phyloP scores from a whole-genome alignment of 2,329 filamentous ascomycete genomes.

The Ceratocystis diversiconidia region DNA sequence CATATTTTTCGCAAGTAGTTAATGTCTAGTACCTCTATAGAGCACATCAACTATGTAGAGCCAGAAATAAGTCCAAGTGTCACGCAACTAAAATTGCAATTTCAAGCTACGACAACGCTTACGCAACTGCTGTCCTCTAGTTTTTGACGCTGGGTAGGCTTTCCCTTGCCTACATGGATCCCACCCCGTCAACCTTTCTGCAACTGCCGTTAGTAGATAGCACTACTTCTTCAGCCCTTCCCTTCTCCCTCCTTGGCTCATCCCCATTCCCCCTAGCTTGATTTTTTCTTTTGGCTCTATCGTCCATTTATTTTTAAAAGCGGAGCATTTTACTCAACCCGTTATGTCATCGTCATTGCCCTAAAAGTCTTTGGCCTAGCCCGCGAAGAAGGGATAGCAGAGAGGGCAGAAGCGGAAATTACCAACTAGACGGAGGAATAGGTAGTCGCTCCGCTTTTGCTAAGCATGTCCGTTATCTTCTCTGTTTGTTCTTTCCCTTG shows the following conservation, averaged over 20 bases:
- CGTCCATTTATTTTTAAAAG: not conserved
- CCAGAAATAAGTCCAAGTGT: too few species aligned
- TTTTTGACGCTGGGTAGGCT: not conserved
- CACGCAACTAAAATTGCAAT: not conserved
- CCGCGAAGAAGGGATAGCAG: too few species aligned
- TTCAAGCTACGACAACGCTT: not conserved
- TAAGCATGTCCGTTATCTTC: not conserved
- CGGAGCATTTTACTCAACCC: not conserved
- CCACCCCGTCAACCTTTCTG: not conserved
- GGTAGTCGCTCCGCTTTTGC: too few species aligned
- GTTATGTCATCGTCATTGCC: not conserved
- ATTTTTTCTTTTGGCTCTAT: not conserved
- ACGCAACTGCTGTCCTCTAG: not conserved
- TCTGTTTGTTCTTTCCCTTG: not conserved
- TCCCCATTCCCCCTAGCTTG: not conserved
- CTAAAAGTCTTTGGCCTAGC: too few species aligned
- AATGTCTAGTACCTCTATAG: too few species aligned
- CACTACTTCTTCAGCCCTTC: not conserved
- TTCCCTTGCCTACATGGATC: not conserved
- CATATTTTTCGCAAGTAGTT: too few species aligned
- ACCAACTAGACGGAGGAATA: too few species aligned
- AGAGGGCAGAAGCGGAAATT: too few species aligned
- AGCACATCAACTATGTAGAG: too few species aligned
- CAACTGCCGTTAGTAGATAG: not conserved
- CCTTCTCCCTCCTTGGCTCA: not conserved